These are phyloP conservation scores for Mortierella sp. DNA, from an alignment of 371 early-diverging fungal species.

Conservation along the genomic window DNA sequence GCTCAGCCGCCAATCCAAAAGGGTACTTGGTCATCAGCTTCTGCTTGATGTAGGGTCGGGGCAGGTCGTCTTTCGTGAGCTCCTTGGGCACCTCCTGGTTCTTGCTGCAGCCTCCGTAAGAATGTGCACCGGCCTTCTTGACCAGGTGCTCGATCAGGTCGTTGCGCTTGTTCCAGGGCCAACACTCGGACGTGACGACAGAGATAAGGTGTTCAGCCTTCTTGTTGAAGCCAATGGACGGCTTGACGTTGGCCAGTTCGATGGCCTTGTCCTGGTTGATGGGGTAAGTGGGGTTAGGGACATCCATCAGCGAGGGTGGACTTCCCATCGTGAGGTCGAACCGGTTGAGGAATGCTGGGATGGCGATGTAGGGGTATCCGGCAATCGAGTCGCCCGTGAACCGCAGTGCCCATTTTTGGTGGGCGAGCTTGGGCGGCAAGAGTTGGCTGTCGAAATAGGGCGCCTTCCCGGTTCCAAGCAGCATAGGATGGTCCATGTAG, in stretches of 20 bases:
- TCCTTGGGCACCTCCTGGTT: no score
- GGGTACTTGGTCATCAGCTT: no score
- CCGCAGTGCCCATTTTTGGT: slow-evolving; percentile 40
- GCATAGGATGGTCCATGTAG: slow-evolving; percentile 24
- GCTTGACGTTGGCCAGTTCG: slow-evolving; percentile 5
- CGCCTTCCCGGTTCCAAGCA: background rate
- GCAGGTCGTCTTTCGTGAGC: no score
- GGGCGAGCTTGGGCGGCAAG: slow-evolving; percentile 33
- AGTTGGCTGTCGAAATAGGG: slow-evolving; percentile 18
- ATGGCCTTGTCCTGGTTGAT: background rate
- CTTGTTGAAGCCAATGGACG: slow-evolving; percentile 16
- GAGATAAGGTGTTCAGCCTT: slow-evolving; percentile 14
- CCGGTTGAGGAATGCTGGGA: slow-evolving; percentile 16
- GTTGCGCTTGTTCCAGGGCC: no score
- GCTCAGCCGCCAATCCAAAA: no score
- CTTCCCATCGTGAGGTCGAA: slow-evolving; percentile 49
- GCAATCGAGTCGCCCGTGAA: slow-evolving; percentile 26
- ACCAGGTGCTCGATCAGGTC: no score
- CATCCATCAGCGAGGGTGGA: slow-evolving; percentile 24
- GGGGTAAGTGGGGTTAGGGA: slow-evolving; percentile 19
- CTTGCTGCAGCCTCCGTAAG: no score
- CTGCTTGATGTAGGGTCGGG: no score
- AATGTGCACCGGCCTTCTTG: no score
- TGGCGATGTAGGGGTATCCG: slow-evolving; percentile 29
- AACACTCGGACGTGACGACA: slow-evolving; percentile 31